Percentiles rank a stretch among this genome's conserved stretches.
Conservation (phyloP, 176 grass and related monocot genomes). For the Cocos nucifera region DNA sequence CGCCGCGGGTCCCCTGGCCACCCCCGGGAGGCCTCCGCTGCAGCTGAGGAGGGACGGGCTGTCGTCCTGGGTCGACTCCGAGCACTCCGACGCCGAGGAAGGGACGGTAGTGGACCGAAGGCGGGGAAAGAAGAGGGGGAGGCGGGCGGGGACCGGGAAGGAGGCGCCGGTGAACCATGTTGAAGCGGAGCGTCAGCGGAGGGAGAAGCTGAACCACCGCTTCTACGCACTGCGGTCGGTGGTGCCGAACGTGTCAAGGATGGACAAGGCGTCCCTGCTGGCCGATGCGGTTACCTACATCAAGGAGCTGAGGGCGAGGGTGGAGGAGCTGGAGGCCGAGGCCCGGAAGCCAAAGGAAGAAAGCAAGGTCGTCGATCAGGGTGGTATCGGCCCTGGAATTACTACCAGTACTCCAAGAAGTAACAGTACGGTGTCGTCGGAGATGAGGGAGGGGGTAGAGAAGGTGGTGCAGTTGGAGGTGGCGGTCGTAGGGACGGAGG, state of each 20-base stretch:
- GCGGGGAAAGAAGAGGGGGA: conserved; percentile 26
- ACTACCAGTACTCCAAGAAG: neutral
- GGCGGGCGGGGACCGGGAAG: conserved; percentile 20
- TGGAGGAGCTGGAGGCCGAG: conserved; percentile 15
- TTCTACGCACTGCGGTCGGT: conserved; percentile 42
- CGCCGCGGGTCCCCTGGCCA: neutral
- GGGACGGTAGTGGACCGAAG: neutral
- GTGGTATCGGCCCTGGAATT: too few relatives aligned
- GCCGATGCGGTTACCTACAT: conserved; percentile 36
- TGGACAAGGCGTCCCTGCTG: conserved; percentile 49
- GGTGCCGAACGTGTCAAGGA: conserved; percentile 37
- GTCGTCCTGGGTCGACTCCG: conserved; percentile 13
- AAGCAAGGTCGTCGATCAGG: neutral
- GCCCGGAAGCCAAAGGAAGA: conserved; percentile 3
- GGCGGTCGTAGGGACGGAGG: neutral
- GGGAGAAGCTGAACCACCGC: conserved; percentile 38
- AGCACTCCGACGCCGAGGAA: conserved; percentile 21
- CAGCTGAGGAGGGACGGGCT: neutral
- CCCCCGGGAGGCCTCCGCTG: neutral
- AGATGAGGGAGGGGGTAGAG: neutral
- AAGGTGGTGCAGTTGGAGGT: conserved; percentile 2
- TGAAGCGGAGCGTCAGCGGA: conserved; percentile 37
- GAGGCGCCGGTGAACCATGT: conserved; percentile 34
- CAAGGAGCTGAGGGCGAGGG: conserved; percentile 15
- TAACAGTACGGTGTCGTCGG: conserved; percentile 9